Evolutionary conservation across 768 basidiomycete genomes (phyloP).

Genomic region (Leccinellum rugosiceps): DNA sequence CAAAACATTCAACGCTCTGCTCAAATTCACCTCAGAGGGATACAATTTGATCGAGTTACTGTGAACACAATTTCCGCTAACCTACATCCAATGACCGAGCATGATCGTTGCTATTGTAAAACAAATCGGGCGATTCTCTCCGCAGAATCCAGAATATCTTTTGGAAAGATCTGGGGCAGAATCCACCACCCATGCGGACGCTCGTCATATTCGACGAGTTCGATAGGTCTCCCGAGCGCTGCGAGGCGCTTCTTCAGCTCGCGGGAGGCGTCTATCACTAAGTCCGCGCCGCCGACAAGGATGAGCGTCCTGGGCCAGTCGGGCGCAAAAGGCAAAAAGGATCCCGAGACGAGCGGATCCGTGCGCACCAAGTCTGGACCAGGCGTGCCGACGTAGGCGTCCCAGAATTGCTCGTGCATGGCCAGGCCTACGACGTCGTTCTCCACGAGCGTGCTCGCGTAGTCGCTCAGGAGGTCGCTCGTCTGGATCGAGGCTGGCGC

Average conservation of each 20-base stretch:
- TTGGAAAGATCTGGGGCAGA: slow-evolving; percentile 14
- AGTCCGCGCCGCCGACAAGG: slow-evolving; percentile 18
- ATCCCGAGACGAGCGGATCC: slow-evolving; percentile 19
- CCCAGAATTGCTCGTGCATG: fast-evolving
- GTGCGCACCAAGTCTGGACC: slow-evolving; percentile 5
- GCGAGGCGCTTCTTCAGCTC: slow-evolving; percentile 8
- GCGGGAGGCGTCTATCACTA: slow-evolving; percentile 9
- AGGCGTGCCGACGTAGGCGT: slow-evolving; percentile 12
- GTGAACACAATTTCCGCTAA: neutral
- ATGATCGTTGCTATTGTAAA: neutral
- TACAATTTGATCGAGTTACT: neutral
- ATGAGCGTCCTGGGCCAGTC: slow-evolving; percentile 24
- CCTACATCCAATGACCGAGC: neutral
- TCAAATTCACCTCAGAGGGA: neutral
- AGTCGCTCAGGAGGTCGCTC: neutral
- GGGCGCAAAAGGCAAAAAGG: slow-evolving; percentile 10
- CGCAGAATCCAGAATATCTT: slow-evolving; percentile 5
- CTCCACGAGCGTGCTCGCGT: neutral
- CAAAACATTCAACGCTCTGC: neutral
- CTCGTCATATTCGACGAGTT: slow-evolving; percentile 25
- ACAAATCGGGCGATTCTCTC: slow-evolving; percentile 10
- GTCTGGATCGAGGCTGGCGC: slow-evolving; percentile 37
- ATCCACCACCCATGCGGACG: slow-evolving; percentile 24
- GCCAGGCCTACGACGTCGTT: neutral
- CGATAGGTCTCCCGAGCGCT: neutral